Base-by-base conservation (phyloP, 192 early-diverging fungal species). In the Chytriomyces confervae region DNA sequence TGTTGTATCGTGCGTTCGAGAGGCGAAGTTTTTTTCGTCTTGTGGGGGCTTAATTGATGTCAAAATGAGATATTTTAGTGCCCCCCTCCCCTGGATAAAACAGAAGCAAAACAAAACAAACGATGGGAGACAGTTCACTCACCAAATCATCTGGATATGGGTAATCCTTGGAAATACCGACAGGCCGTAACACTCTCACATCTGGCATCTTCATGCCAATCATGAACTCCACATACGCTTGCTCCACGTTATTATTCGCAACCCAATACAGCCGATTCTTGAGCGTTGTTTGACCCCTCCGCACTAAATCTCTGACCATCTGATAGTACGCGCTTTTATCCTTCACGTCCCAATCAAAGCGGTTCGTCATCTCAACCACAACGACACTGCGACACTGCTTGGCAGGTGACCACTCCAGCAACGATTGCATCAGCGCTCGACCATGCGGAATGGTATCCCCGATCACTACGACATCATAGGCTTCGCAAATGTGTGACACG, bases 391-490 rank as follows among this genome's bases (percentile, higher is more conserved):
- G 13, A 62, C 72, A 74, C 47, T 60, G 36, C 61, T 62, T 23
- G 3, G 5, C 11, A 6, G 57, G 61, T 43, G 61, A 43, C 11
- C 10, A 18, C 5, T 50, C 50, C 7, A 48, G 18, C 47, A 46
- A 50, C 20, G 16, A 23, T 24, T 77, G 29, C 20, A 77, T 23
- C 16, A 77, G 27, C 5, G 50, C 50, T 20, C 75, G 75, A 46
- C 66, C 75, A 43, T 77, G 66, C 27, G 75, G 75, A 20, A 70
- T 51, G 8, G 75, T 77, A 43, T 77, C 75, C 9, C 66, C 75
- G 44, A 77, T 77, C 4, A 77, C 51, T 18, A 74, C 44, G 3
- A 67, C 62, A 36, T 70, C 66, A 45, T 72, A 72, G 4, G 10
- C 8, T 57, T 23, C 9, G 50, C 69, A 72, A 60, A 72, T 53